These are phyloP conservation scores for Ascochyta pisi DNA, from an alignment of 2,329 filamentous ascomycete genomes.

Conservation along the genomic window DNA sequence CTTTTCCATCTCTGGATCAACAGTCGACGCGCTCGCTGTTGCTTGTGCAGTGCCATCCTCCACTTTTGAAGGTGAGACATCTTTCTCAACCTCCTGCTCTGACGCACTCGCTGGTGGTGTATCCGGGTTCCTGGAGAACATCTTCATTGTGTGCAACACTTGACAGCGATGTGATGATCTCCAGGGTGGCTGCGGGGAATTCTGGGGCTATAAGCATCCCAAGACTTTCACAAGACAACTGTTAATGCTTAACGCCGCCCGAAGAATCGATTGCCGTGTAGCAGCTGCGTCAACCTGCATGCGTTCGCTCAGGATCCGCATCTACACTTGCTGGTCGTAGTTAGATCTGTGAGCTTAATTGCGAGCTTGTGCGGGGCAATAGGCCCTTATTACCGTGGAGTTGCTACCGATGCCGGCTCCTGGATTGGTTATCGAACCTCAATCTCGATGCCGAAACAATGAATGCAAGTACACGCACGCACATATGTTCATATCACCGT, in stretches of 20 bases:
- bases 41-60: slow-evolving; percentile 11
- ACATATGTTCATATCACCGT: too few relatives aligned
- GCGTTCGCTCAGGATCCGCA: neutral
- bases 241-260: neutral
- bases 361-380: slow-evolving; percentile 9
- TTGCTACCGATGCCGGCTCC: neutral
- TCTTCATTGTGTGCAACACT: neutral
- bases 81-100: neutral
- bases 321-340: neutral
- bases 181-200: neutral
- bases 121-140: neutral
- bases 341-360: neutral
- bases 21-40: neutral
- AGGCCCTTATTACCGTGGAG: slow-evolving; percentile 3
- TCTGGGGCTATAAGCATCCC: slow-evolving; percentile 3
- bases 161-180: too few relatives aligned
- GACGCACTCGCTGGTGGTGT: neutral
- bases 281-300: slow-evolving; percentile 3
- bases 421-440: neutral
- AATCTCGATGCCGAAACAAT: neutral
- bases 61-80: slow-evolving; percentile 1
- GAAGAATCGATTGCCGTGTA: neutral
- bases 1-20: slow-evolving; percentile 34
- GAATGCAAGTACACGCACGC: too few relatives aligned
- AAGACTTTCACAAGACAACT: slow-evolving; percentile 1